Percentiles rank a stretch among this genome's conserved stretches.
These are phyloP conservation scores for Hyphopichia burtonii DNA, from an alignment of 1,139 yeast genomes.

Conservation along the genomic window DNA sequence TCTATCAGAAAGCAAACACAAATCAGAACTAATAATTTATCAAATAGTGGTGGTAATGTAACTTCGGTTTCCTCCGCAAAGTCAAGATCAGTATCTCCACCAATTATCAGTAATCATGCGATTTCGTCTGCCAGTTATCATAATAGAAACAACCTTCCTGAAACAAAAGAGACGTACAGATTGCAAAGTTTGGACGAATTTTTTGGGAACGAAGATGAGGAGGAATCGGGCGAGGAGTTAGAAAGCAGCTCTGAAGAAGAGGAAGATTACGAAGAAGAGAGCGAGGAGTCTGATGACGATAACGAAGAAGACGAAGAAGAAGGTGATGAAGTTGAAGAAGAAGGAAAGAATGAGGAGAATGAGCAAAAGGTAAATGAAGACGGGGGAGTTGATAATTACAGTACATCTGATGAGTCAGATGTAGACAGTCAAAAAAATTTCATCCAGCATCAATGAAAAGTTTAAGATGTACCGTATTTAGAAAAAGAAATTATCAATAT, in stretches of 20 bases:
- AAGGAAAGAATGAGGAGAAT: conserved; percentile 9
- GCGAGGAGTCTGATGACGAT: conserved; percentile 21
- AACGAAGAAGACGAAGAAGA: conserved; percentile 13
- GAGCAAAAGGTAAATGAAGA: conserved; percentile 7
- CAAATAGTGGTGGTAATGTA: conserved; percentile 12
- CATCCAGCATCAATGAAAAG: neutral
- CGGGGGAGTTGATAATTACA: neutral
- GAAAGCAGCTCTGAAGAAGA: conserved; percentile 15
- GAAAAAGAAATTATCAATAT: neutral
- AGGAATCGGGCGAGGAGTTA: conserved; percentile 15
- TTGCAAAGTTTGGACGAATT: conserved; percentile 85
- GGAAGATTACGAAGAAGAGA: conserved; percentile 18
- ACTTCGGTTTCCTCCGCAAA: conserved; percentile 14
- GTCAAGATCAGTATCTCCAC: conserved; percentile 21
- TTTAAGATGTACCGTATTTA: neutral
- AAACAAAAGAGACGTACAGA: conserved; percentile 40
- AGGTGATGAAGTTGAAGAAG: conserved; percentile 21
- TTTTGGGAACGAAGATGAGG: conserved; percentile 49
- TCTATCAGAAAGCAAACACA: conserved; percentile 36
- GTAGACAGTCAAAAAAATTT: conserved; percentile 1
- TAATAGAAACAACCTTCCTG: neutral
- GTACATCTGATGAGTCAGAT: conserved; percentile 4
- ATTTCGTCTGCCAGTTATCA: conserved; percentile 23
- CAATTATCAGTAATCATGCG: conserved; percentile 19
- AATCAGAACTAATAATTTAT: conserved; percentile 24